Evolutionary conservation across 306 rosid species (phyloP).

Genomic region (Quercus alba): DNA sequence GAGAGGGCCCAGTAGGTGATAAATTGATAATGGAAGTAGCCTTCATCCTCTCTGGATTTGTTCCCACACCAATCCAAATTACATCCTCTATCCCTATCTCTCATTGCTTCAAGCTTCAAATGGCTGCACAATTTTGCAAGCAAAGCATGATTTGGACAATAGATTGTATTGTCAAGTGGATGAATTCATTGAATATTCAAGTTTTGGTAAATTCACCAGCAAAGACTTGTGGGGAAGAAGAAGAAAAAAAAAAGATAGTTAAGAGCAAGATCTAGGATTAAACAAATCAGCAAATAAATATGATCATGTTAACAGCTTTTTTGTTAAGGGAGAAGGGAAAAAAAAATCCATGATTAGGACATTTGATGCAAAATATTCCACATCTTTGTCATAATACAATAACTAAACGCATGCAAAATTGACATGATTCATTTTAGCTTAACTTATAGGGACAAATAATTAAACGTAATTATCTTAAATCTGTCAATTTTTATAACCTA

Average conservation of each 20-base stretch:
- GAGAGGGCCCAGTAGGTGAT: slow-evolving; percentile 39
- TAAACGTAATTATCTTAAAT: not conserved
- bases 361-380: too few species aligned
- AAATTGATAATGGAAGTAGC: slow-evolving; percentile 54
- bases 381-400: too few species aligned
- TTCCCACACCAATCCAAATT: slow-evolving; percentile 41
- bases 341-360: too few species aligned
- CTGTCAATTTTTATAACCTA: slow-evolving; percentile 26
- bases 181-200: not conserved
- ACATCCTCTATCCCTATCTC: slow-evolving; percentile 33
- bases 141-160: slow-evolving; percentile 45
- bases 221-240: not conserved
- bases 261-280: not conserved
- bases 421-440: not conserved
- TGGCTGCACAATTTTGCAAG: slow-evolving; percentile 35
- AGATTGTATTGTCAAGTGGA: slow-evolving; percentile 27
- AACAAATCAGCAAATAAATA: not conserved
- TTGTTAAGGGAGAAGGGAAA: too few species aligned
- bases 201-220: not conserved
- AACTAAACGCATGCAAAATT: too few species aligned
- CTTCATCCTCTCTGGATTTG: slow-evolving; percentile 70
- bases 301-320: not conserved
- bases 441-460: not conserved
- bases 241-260: not conserved
- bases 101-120: slow-evolving; percentile 50